Base-by-base conservation (phyloP, 495 filamentous ascomycete species). In the Neurospora pannonica region DNA sequence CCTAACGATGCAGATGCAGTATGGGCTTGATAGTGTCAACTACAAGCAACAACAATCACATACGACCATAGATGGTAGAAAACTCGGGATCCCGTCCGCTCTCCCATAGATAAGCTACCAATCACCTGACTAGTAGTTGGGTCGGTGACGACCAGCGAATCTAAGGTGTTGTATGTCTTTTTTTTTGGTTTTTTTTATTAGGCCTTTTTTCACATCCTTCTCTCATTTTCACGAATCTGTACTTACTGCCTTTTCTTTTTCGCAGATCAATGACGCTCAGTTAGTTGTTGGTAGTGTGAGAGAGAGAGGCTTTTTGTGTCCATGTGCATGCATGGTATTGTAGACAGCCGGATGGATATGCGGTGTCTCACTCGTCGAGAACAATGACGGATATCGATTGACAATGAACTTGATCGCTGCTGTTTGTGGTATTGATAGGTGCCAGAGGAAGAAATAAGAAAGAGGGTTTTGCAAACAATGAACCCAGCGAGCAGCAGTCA, bases 71-170 rank as follows among this genome's bases (percentile, higher is more conserved):
- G 24, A 28, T 31, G 15, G 24, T 62, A 9, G 83, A 85, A 73
- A 81, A 82, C 77, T 81, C 81, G 83, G 83, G 80, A 84, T 84
- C 83, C 85, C 83, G 85, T 86, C 82, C 82, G 85, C 82, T 86
- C 85, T 84, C 78, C 83, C 83, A 78, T 85, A 82, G 79, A 80
- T 79, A 83, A 84, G 78, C 80, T n/a, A 40, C 70, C 38, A 40
- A 54, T 21, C n/a, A 13, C 54, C 13, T 10, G 80, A 84, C 77
- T 78, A 84, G 85, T 84, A 84, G 81, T 85, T 81, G 80, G 81
- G 83, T 85, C 79, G 84, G 82, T 85, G 85, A 85, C 82, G 79
- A 86, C 72, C 72, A 77, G 77, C 71, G 77, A 77, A 77, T 78
- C 71, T 75, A 72, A 60, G 75, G 77, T 74, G 77, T 77, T 78